Evolutionary conservation across 2,329 filamentous ascomycete species (phyloP), one percentile per base, ranked within the genome.

Genomic region (Xylaria sp.): DNA sequence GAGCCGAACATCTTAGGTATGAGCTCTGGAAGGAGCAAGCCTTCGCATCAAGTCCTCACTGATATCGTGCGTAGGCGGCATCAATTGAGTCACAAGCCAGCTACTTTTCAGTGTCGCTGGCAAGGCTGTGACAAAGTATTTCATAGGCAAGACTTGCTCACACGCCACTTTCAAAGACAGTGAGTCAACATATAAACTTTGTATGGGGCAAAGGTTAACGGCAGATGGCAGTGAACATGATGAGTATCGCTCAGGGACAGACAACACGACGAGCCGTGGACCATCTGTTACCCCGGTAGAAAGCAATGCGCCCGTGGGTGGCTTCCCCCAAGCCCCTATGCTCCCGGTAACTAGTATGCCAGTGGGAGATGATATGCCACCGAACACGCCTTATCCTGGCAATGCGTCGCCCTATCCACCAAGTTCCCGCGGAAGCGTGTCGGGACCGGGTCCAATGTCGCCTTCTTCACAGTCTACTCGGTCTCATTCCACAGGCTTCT

Each of bases 1-100:
- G 86, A 70, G 86, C 86, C 31, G 86, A 88, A 70, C 86, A 88
- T 74, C 75, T 88, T 43, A 84, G 84, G 85, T 88, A 67, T 73
- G 72, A 50, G 23, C 15, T 43, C 23, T 43, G 35, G 28, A 31
- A 31, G 7, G n/a, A 38, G 51, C 19, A 2, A 11, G 12, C 21
- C 43, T 28, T 23, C 42, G 17, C 19, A 47, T 5, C 31, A 37
- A 23, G 14, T n/a, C 17, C 61, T 55, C 64, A 74, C 77, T 68
- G 76, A 70, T 62, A 42, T 35, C 50, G 19, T 61, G 45, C 58
- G 14, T 60, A 87, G 86, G 70, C 84, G 86, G 57, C 86, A 89
- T 72, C 83, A 88, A 72, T 74, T 87, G 40, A 87, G 84, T 68
- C 86, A 89, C 72, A 78, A 82, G 59, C 82, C 79, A 54, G 84